A percentile compares a stretch with the other conserved stretches of the same genome.
These are phyloP conservation scores for Populus hybrid DNA, from an alignment of 441 rosid genomes.

Conservation along the genomic window DNA sequence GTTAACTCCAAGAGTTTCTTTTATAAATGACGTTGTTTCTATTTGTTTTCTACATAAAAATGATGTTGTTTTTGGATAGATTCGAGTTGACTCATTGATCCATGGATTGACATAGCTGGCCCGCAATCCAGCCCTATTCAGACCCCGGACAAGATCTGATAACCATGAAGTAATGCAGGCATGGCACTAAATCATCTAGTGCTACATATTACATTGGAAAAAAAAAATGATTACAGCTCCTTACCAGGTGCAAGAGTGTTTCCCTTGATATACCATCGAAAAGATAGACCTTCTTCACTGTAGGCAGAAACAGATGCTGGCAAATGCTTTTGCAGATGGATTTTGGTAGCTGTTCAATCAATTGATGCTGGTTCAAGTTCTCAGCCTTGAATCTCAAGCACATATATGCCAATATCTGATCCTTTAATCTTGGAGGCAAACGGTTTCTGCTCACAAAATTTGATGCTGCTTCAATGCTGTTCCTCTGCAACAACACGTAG, in stretches of 20 bases:
- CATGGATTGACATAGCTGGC: too few species aligned
- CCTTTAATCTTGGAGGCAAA: slow-evolving; percentile 71
- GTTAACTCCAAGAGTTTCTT: too few species aligned
- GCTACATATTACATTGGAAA: not conserved
- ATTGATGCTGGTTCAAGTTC: slow-evolving; percentile 71
- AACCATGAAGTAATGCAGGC: not conserved
- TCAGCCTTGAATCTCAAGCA: slow-evolving; percentile 84
- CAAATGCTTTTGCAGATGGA: slow-evolving; percentile 83
- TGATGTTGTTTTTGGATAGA: too few species aligned
- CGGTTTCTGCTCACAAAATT: slow-evolving; percentile 68
- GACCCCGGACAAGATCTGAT: not conserved
- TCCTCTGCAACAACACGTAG: slow-evolving; percentile 45
- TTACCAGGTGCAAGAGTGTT: slow-evolving; percentile 63
- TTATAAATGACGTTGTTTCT: too few species aligned
- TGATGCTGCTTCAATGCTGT: slow-evolving; percentile 67
- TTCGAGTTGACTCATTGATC: too few species aligned
- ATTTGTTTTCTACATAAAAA: too few species aligned
- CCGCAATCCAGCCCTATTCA: too few species aligned
- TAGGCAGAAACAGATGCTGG: slow-evolving; percentile 62
- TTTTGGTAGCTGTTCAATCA: slow-evolving; percentile 77
- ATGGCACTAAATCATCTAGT: not conserved
- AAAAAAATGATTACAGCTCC: not conserved
- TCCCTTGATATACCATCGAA: slow-evolving; percentile 69
- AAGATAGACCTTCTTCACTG: slow-evolving; percentile 61
- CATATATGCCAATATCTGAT: slow-evolving; percentile 91